These are phyloP conservation scores for Aspergillus aculeatinus DNA, from an alignment of 2,329 filamentous ascomycete species.

Conservation along the genomic window DNA sequence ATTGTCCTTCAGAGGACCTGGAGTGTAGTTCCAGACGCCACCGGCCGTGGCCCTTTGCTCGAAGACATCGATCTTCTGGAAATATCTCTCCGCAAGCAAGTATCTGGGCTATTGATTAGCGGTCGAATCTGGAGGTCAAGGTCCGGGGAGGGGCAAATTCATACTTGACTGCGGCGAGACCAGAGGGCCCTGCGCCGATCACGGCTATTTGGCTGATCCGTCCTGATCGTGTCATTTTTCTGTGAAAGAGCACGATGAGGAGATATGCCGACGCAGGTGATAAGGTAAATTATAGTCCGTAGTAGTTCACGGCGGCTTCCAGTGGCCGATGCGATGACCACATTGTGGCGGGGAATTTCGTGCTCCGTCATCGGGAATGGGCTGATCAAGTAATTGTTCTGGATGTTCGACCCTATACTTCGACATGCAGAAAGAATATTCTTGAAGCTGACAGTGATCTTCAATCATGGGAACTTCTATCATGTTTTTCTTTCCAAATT, in stretches of 20 bases:
- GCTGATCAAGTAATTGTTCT: not conserved
- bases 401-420: not conserved
- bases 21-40: constrained; percentile 82
- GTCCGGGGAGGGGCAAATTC: too few species aligned
- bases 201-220: constrained; percentile 60
- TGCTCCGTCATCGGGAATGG: not conserved
- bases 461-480: too few species aligned
- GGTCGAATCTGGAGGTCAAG: not conserved
- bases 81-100: constrained; percentile 68
- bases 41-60: constrained; percentile 77
- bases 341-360: not conserved
- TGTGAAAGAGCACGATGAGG: too few species aligned
- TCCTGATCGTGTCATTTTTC: constrained; percentile 22
- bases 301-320: not conserved
- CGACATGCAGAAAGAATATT: not conserved
- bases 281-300: not conserved
- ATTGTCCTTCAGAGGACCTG: constrained; percentile 47
- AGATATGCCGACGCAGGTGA: not conserved
- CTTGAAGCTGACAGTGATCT: too few species aligned
- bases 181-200: constrained; percentile 78
- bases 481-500: too few species aligned
- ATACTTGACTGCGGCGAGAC: constrained; percentile 32
- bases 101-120: constrained; percentile 52
- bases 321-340: not conserved
- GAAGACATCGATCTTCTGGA: constrained; percentile 71